phyloP scores from a whole-genome alignment of 345 rosid genomes.

The Combretum micranthum region DNA sequence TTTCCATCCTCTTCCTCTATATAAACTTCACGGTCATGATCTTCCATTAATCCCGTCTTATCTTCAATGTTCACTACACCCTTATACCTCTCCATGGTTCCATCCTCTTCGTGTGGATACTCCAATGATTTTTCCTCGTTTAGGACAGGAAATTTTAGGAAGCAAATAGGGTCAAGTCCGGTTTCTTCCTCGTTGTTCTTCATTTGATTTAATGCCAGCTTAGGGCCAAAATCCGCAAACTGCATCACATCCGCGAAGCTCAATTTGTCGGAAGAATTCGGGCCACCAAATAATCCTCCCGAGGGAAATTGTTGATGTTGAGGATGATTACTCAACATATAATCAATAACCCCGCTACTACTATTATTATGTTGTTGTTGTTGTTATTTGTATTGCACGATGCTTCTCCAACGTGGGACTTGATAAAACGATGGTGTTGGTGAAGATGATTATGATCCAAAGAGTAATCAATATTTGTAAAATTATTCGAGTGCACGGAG shows the following conservation, averaged over 20 bases:
- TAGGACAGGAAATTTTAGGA: slow-evolving; percentile 81
- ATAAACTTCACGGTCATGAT: not conserved
- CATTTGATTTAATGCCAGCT: slow-evolving; percentile 56
- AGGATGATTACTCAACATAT: slow-evolving; percentile 40
- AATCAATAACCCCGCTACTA: slow-evolving; percentile 45
- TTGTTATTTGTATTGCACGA: slow-evolving; percentile 4
- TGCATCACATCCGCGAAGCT: slow-evolving; percentile 91
- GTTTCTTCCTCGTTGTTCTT: slow-evolving; percentile 48
- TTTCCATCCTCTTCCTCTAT: slow-evolving; percentile 16
- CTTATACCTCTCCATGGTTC: not conserved
- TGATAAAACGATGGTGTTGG: slow-evolving; percentile 17
- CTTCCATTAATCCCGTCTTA: slow-evolving; percentile 5
- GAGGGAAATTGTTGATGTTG: slow-evolving; percentile 35
- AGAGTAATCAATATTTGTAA: slow-evolving; percentile 37
- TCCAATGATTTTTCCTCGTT: slow-evolving; percentile 40
- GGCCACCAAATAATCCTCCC: slow-evolving; percentile 24
- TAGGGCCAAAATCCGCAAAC: slow-evolving; percentile 80
- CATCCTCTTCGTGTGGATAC: slow-evolving; percentile 12
- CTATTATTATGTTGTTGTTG: slow-evolving; percentile 14
- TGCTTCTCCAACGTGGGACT: slow-evolving; percentile 22
- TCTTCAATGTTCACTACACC: not conserved
- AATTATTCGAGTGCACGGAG: slow-evolving; percentile 12
- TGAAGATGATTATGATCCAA: slow-evolving; percentile 21
- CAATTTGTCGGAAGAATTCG: slow-evolving; percentile 54
- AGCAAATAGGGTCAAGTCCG: slow-evolving; percentile 73